Evolutionary conservation across 1,139 yeast species (phyloP).

Genomic region (Lodderomyces oxycetoniae): DNA sequence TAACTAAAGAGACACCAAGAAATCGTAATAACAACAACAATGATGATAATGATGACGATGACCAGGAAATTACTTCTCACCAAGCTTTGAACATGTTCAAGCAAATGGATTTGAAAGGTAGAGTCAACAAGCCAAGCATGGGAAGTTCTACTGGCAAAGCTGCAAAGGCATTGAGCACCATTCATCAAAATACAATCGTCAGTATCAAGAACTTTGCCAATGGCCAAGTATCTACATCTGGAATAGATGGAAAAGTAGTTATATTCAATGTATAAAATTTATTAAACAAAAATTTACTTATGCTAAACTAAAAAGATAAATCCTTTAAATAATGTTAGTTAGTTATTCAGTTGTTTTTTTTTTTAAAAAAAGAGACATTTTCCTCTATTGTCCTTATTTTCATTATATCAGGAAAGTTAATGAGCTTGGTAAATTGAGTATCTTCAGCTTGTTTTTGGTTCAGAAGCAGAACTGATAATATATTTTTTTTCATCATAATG

Average conservation of each 20-base stretch:
- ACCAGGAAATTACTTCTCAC: constrained; percentile 61
- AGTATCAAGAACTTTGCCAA: constrained; percentile 61
- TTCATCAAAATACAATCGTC: constrained; percentile 89
- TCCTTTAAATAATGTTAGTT: not conserved
- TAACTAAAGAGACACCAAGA: constrained; percentile 34
- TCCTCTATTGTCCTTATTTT: constrained; percentile 1
- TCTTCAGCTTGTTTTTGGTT: constrained; percentile 65
- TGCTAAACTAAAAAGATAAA: not conserved
- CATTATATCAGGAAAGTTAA: constrained; percentile 15
- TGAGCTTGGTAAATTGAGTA: constrained; percentile 35
- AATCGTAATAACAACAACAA: constrained; percentile 3
- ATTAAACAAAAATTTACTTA: not conserved
- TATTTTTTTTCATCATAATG: constrained; percentile 55
- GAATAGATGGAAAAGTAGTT: constrained; percentile 89
- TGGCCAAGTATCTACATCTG: constrained; percentile 39
- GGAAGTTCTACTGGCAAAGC: constrained; percentile 30
- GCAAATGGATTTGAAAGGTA: constrained; percentile 92
- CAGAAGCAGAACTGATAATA: constrained; percentile 88
- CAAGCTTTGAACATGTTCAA: constrained; percentile 93
- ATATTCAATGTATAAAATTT: constrained; percentile 36
- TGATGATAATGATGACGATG: constrained; percentile 40
- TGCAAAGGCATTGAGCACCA: constrained; percentile 56
- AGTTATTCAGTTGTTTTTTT: not conserved
- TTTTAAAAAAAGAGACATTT: not conserved
- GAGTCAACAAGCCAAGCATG: constrained; percentile 43